phyloP scores from a whole-genome alignment of 257 asterid species.

The Gynochthodes officinalis region DNA sequence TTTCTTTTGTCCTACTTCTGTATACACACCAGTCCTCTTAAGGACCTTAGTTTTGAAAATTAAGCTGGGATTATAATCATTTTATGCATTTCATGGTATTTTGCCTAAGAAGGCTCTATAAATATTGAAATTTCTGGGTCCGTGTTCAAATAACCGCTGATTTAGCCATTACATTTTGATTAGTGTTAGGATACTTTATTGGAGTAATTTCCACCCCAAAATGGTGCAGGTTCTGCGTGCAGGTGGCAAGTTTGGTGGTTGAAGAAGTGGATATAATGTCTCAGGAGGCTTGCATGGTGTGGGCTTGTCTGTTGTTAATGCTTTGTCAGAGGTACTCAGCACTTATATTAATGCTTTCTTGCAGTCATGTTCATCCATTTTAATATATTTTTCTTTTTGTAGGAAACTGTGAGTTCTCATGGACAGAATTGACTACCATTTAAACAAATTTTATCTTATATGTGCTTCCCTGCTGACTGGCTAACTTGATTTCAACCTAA shows the following conservation, averaged over 20 bases:
- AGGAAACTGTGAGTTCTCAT: not conserved
- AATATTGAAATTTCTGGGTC: not conserved
- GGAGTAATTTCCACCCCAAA: not conserved
- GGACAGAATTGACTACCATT: not conserved
- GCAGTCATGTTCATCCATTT: not conserved
- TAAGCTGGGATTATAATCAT: not conserved
- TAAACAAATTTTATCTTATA: not conserved
- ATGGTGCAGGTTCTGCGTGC: conserved; percentile 93
- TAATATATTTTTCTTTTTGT: not conserved
- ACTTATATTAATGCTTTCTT: conserved; percentile 9
- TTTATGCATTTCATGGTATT: not conserved
- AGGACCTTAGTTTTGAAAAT: not conserved
- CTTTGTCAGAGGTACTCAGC: conserved; percentile 79
- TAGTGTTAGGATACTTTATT: not conserved
- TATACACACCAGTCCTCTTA: not conserved
- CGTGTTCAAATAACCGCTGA: too few relatives aligned
- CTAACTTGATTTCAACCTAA: not conserved
- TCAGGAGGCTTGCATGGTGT: conserved; percentile 99
- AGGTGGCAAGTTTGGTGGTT: conserved; percentile 99
- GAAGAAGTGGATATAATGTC: conserved; percentile 93
- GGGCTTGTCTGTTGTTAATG: conserved; percentile 96
- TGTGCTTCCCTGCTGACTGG: not conserved
- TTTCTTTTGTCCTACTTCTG: conserved; percentile 7
- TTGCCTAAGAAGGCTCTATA: not conserved
- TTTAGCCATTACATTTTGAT: not conserved